Percentiles rank a stretch among this genome's conserved stretches.
phyloP scores from a whole-genome alignment of 2,329 filamentous ascomycete species.

The Apiospora pterosperma region DNA sequence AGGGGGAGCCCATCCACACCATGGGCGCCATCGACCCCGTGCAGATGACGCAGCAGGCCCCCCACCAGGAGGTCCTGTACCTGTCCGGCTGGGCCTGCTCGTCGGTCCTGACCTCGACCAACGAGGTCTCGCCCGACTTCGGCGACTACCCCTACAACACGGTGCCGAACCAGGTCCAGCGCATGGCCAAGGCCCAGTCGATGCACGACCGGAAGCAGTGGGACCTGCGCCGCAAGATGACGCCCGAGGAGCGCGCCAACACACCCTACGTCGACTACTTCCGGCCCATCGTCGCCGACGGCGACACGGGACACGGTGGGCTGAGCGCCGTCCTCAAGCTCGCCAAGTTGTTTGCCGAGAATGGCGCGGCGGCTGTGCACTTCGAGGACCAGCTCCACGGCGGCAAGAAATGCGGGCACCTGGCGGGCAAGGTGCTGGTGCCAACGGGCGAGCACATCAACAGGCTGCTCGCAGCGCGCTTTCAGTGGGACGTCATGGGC shows the following conservation, averaged over 20 bases:
- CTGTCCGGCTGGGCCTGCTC: conserved; percentile 98
- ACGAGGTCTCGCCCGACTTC: conserved; percentile 96
- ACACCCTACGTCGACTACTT: conserved; percentile 90
- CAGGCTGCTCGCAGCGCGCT: conserved; percentile 83
- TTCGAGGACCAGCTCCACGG: conserved; percentile 98
- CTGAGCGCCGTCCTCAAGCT: conserved; percentile 91
- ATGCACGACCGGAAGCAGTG: conserved; percentile 96
- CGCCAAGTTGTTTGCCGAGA: conserved; percentile 95
- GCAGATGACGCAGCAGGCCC: conserved; percentile 98
- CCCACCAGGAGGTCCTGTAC: conserved; percentile 94
- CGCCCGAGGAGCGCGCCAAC: conserved; percentile 64
- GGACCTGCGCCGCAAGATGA: conserved; percentile 79
- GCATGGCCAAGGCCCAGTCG: conserved; percentile 92
- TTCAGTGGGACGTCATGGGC: conserved; percentile 99
- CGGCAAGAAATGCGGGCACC: conserved; percentile 96
- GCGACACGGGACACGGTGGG: conserved; percentile 93
- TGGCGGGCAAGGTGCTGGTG: conserved; percentile 94
- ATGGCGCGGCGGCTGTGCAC: conserved; percentile 92
- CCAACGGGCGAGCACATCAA: conserved; percentile 96
- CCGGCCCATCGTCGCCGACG: conserved; percentile 91
- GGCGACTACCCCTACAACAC: conserved; percentile 99
- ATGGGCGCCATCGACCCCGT: conserved; percentile 99
- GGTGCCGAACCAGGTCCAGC: conserved; percentile 95
- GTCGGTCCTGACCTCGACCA: conserved; percentile 85
- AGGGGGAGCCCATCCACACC: conserved; percentile 88